Base-by-base conservation (phyloP, 352 stramenopile genomes). In the Globisporangium abappressorium region DNA sequence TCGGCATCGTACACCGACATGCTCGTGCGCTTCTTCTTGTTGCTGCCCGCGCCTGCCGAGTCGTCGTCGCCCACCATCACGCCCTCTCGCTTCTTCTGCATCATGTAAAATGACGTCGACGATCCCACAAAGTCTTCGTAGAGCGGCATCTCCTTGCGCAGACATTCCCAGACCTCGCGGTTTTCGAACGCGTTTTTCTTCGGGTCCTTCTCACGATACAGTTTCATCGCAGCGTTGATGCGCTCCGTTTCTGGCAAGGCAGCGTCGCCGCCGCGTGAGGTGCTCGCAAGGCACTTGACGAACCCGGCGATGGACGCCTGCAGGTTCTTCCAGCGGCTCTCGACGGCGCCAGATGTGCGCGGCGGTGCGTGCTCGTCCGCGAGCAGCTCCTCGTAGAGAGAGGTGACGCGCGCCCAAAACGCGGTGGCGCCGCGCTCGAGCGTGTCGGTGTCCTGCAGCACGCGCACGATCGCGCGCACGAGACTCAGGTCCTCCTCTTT, bases 401-500 rank as follows among this genome's bases (percentile, higher is more conserved):
- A 38, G 9, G 53, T 38, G 18, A 68, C 63, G 54, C 63, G 36
- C 34, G 30, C 30, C 63, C 63, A 68, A 41, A 68, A 68, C 14
- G 54, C 53, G 22, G 22, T 47, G 4, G 34, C 38, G 0, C 63
- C 53, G 20, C 54, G 26, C 15, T 62, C 62, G 22, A 28, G n/a
- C 24, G 34, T 30, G 49, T 8, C 9, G 4, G 54, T 20, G 53
- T 68, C 53, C 20, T 43, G 33, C 22, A 61, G 26, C 26, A 28
- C 28, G 36, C 41, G 34, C 15, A 61, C 53, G 63, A 68, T 60
- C 18, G 63, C 63, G 14, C 53, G 63, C 36, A 68, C 63, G 54
- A 68, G 63, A n/a, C 24, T 51, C 51, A 72, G 8, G 9, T 76
- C 70, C 33, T 75, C 69, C 9, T 62, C 67, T 15, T 66, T 61